Evolutionary conservation across 2,329 filamentous ascomycete genomes (phyloP), one percentile per base, ranked within the genome.

Genomic region (Sclerotinia glacialis): DNA sequence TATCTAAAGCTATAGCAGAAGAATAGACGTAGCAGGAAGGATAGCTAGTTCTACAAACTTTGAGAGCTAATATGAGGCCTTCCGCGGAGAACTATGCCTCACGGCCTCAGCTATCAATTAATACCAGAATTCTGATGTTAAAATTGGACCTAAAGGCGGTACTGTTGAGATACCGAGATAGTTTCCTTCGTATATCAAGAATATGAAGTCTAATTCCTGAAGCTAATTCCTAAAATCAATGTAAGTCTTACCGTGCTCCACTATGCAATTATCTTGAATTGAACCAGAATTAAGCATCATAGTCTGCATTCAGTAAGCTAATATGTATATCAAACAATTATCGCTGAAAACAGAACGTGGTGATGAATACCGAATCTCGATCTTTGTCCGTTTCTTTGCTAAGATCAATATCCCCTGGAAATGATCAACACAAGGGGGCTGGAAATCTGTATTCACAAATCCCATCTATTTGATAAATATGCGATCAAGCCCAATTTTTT

Each of bases 361-460:
- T 47, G 56, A 28, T 42, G 21, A 37, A 58, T 58, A 11, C 37
- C 54, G 23, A 58, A 47, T 14, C 1, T 60, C 44, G 44, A 60
- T 12, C 6, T 49, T 37, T 49, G 44, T 37, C 28, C 21, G 28
- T 37, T 34, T 8, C 16, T 21, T 12, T 18, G 21, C 11, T 26
- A 26, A 47, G 42, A 60, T 60, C n/a, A 37, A 47, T n/a, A 37
- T 3, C 1, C 12, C 58, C 58, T 6, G 37, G n/a, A 60, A 23
- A 37, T 60, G 58, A 60, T 60, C 21, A 49, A 47, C 58, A 37
- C 58, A 5, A 26, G 58, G 58, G 58, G 23, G 34, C 26, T 28
- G 47, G 2, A 37, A 60, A 49, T 49, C 58, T 60, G 28, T 16
- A 34, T 60, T 49, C 6, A 31, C 44, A 60, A 47, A 47, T 60